Conservation (phyloP, 2,329 filamentous ascomycete species). For the Paecilomyces sp. region DNA sequence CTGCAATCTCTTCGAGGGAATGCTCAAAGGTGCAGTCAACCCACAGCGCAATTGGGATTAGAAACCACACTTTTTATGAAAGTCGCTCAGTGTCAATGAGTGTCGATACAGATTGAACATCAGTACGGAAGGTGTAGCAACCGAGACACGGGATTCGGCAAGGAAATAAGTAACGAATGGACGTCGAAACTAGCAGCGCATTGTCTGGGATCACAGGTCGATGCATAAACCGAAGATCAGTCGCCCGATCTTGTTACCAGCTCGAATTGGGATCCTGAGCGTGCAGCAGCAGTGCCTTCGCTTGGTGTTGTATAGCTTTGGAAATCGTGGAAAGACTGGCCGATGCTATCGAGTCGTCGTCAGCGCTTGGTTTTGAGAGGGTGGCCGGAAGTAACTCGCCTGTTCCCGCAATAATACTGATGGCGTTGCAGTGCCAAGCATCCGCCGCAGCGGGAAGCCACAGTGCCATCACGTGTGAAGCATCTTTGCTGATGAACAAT, state of each 20-base stretch:
- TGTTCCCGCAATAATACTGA: constrained; percentile 4
- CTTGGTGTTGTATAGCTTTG: not conserved
- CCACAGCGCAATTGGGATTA: not conserved
- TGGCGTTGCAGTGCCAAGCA: constrained; percentile 1
- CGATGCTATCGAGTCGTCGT: not conserved
- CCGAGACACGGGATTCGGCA: not conserved
- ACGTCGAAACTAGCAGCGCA: not conserved
- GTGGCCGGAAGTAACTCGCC: not conserved
- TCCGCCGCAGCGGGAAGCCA: not conserved
- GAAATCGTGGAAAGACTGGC: not conserved
- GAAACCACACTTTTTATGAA: not conserved
- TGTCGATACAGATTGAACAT: not conserved
- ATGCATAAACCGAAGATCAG: not conserved
- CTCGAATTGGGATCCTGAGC: not conserved
- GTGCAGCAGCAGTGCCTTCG: not conserved
- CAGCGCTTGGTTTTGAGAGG: not conserved
- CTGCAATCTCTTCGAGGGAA: not conserved
- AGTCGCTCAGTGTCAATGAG: not conserved
- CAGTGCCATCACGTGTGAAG: not conserved
- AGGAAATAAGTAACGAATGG: not conserved
- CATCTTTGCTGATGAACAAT: not conserved
- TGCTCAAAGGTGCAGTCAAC: not conserved
- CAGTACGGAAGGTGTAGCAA: not conserved
- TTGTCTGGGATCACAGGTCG: not conserved
- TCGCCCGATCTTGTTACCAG: not conserved